phyloP scores from a whole-genome alignment of 2,329 filamentous ascomycete species.

The Esteya vermicola region DNA sequence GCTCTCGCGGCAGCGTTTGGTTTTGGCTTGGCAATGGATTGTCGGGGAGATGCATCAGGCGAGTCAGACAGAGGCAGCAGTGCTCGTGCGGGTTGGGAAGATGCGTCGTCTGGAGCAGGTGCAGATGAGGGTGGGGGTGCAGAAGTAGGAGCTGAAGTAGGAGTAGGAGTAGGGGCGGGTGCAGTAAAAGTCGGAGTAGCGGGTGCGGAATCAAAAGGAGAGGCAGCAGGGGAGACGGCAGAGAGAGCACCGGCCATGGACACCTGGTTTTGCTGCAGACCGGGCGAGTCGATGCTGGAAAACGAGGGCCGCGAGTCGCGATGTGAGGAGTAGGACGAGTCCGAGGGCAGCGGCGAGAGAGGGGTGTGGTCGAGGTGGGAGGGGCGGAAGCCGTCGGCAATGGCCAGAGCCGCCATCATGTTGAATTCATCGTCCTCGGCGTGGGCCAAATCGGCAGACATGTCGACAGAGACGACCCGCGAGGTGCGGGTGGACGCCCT shows the following conservation, averaged over 20 bases:
- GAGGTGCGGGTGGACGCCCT: slow-evolving; percentile 8
- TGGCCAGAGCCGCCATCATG: slow-evolving; percentile 2
- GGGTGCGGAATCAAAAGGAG: background rate
- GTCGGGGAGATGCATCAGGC: slow-evolving; percentile 10
- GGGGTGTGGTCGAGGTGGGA: background rate
- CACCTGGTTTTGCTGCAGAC: background rate
- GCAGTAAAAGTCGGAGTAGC: background rate
- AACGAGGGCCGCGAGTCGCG: slow-evolving; percentile 1
- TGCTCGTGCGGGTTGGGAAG: background rate
- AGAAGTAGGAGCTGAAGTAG: background rate
- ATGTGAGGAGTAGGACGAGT: background rate
- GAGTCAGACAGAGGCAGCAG: too few relatives aligned
- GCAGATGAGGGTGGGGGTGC: background rate
- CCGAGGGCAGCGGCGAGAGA: background rate
- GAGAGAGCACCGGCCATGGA: background rate
- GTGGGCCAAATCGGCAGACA: slow-evolving; percentile 1
- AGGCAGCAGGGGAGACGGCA: background rate
- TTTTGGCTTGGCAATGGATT: too few relatives aligned
- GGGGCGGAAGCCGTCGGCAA: slow-evolving; percentile 11
- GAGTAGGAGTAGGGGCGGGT: background rate
- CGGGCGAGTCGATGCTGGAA: slow-evolving; percentile 1
- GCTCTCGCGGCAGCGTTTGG: too few relatives aligned
- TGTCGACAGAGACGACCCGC: slow-evolving; percentile 5
- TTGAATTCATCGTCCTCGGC: slow-evolving; percentile 1
- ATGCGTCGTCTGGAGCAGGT: too few relatives aligned